Evolutionary conservation across 1,284 basidiomycete genomes (phyloP), one percentile per base, ranked within the genome.

Genomic region (Irpex sp.): DNA sequence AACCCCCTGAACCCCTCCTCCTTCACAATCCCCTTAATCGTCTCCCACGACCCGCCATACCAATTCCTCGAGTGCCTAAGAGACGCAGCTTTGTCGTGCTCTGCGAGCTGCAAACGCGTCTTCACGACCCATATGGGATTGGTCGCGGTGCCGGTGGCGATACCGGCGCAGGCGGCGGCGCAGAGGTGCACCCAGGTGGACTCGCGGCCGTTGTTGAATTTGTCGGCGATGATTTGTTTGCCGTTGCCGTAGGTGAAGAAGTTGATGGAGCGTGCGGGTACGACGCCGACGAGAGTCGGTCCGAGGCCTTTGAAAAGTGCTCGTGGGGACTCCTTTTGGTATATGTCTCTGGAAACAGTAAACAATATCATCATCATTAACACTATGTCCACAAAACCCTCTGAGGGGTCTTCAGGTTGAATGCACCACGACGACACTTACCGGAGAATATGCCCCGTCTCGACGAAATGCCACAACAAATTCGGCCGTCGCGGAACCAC

Each of bases 51-150:
- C 49, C 87, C 86, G 0, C 83, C 85, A 11, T 86, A 71, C 3
- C 77, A 56, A 58, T 55, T 71, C 17, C 72, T 73, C 11, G 61
- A 58, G 21, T 53, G 63, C 15, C 72, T 63, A 8, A 65, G 55
- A 15, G 62, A 61, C 55, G 59, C 58, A 57, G 65, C 59, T 15
- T 21, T 46, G 13, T 51, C 61, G n/a, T 69, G 60, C 17, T 71
- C 67, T 5, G 77, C 80, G 35, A 96, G 86, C 74, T 99, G 97
- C 58, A 98, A 72, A 2, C 97, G 88, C 43, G 97, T 99, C 77
- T 98, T 98, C 68, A 99, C 93, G 47, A 99, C 96, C 97, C 97
- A 99, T 54, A 99, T 97, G 0, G 97, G 97, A 74, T 98, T 98
- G 15, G 97, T 98, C 8, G 88, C 93, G 0, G 94, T 92, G 0